A percentile compares a stretch with the other conserved stretches of the same genome.
Conservation (phyloP, 2,329 filamentous ascomycete genomes). For the Penicillium sumatraense region DNA sequence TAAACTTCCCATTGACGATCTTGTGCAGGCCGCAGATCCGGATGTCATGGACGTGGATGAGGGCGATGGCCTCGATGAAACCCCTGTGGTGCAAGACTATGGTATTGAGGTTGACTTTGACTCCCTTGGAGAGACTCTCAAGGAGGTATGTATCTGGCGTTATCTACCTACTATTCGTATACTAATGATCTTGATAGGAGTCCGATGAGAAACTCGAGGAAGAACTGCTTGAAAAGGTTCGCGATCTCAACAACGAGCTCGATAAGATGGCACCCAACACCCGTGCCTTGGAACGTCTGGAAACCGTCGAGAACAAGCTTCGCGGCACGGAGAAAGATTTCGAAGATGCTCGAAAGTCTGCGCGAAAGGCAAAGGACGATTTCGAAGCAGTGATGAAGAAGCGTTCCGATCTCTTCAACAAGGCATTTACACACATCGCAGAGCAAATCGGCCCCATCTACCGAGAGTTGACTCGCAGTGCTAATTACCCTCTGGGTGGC, state of each 20-base stretch:
- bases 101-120: conserved; percentile 90
- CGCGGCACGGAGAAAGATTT: conserved; percentile 87
- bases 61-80: conserved; percentile 54
- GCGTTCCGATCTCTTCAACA: conserved; percentile 90
- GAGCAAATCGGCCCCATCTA: conserved; percentile 94
- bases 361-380: conserved; percentile 75
- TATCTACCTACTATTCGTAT: neutral
- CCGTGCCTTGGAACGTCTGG: conserved; percentile 89
- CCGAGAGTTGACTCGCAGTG: conserved; percentile 88
- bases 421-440: conserved; percentile 91
- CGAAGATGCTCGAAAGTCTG: conserved; percentile 76
- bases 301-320: conserved; percentile 81
- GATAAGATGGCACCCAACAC: conserved; percentile 97
- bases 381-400: conserved; percentile 82
- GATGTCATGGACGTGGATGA: conserved; percentile 95
- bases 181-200: conserved; percentile 53
- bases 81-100: conserved; percentile 78
- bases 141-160: conserved; percentile 62
- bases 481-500: conserved; percentile 91
- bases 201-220: conserved; percentile 74
- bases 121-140: conserved; percentile 78
- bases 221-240: conserved; percentile 76
- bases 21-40: conserved; percentile 72
- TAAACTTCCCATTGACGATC: conserved; percentile 83
- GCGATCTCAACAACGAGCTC: conserved; percentile 73